These are phyloP conservation scores for Nannochloris sp. DNA, from an alignment of 139 green algal genomes.

Conservation along the genomic window DNA sequence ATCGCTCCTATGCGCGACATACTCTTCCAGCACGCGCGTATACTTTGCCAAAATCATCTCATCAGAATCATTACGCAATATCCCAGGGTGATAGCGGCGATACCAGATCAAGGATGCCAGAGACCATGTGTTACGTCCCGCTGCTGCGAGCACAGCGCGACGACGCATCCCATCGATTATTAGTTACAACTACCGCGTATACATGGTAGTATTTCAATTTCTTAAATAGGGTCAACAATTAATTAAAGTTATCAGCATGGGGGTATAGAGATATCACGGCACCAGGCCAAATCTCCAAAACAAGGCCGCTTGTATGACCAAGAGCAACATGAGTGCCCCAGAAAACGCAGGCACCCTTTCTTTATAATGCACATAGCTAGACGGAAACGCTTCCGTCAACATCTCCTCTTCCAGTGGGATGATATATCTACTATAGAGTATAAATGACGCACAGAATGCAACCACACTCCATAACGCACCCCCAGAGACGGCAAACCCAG, in stretches of 20 bases:
- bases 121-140: no score
- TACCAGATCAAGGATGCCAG: no score
- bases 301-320: constrained; percentile 16
- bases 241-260: background rate
- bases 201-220: no score
- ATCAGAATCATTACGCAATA: no score
- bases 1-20: no score
- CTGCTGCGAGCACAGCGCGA: no score
- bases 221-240: background rate
- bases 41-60: no score
- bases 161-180: no score
- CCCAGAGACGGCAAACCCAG: constrained; percentile 24
- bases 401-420: constrained; percentile 24
- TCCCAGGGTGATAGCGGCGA: no score
- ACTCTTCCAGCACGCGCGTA: no score
- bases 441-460: constrained; percentile 18
- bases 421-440: constrained; percentile 16
- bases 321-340: constrained; percentile 16
- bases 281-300: constrained; percentile 13
- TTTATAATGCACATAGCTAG: constrained; percentile 13
- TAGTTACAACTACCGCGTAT: no score
- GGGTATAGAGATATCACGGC: background rate
- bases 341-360: background rate
- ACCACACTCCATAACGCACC: constrained; percentile 16
- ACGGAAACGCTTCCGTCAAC: constrained; percentile 16